Conservation (phyloP, 805 yeast species). For the Nematodospora valgi region DNA sequence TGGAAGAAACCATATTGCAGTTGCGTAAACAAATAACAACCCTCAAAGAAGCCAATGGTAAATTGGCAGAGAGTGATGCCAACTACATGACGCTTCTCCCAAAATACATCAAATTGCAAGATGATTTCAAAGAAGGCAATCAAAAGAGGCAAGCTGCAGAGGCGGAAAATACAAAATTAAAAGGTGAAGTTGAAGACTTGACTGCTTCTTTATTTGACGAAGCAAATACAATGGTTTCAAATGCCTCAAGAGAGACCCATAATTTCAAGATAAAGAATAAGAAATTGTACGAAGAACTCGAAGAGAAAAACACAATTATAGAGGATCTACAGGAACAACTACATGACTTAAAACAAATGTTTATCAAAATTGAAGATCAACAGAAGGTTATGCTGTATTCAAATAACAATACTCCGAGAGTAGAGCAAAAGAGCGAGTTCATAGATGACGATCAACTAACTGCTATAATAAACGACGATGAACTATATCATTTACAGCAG, state of each 20-base stretch:
- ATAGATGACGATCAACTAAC: not conserved
- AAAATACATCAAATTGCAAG: constrained; percentile 29
- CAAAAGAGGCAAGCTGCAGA: constrained; percentile 47
- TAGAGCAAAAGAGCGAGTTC: constrained; percentile 7
- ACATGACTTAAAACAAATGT: constrained; percentile 55
- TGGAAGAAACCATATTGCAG: constrained; percentile 47
- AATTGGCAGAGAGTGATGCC: constrained; percentile 16
- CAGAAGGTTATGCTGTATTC: constrained; percentile 14
- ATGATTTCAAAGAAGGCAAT: constrained; percentile 17
- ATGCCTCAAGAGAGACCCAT: constrained; percentile 67
- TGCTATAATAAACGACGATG: not conserved
- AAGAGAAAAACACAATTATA: constrained; percentile 67
- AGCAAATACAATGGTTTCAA: constrained; percentile 81
- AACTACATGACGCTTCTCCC: constrained; percentile 26
- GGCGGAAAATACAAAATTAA: constrained; percentile 54
- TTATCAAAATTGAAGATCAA: constrained; percentile 53
- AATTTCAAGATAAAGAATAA: constrained; percentile 57
- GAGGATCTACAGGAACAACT: constrained; percentile 66
- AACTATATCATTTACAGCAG: constrained; percentile 13
- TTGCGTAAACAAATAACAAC: constrained; percentile 34
- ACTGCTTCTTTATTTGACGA: constrained; percentile 76
- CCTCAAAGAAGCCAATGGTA: constrained; percentile 21
- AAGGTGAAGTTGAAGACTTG: constrained; percentile 75
- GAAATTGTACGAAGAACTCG: constrained; percentile 48
- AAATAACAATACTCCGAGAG: constrained; percentile 8